These are phyloP conservation scores for Aspergillus tamarii DNA, from an alignment of 2,329 filamentous ascomycete species.

Conservation along the genomic window DNA sequence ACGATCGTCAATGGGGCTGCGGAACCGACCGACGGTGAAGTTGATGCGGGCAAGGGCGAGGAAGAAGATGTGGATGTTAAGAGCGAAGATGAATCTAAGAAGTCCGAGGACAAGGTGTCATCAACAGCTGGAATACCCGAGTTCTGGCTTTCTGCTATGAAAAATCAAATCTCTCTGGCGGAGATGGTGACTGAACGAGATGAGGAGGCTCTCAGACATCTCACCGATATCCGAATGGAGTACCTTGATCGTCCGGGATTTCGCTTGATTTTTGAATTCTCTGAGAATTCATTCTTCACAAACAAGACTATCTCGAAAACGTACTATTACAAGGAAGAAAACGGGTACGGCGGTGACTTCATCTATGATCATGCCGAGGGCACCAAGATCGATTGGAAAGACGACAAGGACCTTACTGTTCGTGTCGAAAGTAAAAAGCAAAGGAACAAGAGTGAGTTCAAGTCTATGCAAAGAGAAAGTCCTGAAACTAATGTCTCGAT, in stretches of 20 bases:
- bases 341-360: conserved; percentile 96
- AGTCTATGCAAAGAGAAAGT: background rate
- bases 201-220: conserved; percentile 85
- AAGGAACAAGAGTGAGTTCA: conserved; percentile 92
- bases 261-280: conserved; percentile 96
- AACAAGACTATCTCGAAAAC: conserved; percentile 98
- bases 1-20: conserved; percentile 84
- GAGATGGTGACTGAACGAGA: conserved; percentile 99
- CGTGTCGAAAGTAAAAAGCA: conserved; percentile 99
- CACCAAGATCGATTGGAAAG: conserved; percentile 96
- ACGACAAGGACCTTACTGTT: conserved; percentile 89
- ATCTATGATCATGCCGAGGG: conserved; percentile 99
- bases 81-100: conserved; percentile 57
- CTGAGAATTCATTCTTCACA: conserved; percentile 92
- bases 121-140: conserved; percentile 83
- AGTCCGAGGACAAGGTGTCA: conserved; percentile 50
- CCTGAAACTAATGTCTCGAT: background rate
- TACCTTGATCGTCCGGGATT: conserved; percentile 98
- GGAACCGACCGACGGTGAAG: conserved; percentile 85
- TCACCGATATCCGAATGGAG: conserved; percentile 96
- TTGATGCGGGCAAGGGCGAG: conserved; percentile 82
- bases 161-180: conserved; percentile 95
- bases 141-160: conserved; percentile 99
- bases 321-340: conserved; percentile 99
- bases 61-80: conserved; percentile 67